Conservation (phyloP, 371 early-diverging fungal species). For the Mortierella sp. region DNA sequence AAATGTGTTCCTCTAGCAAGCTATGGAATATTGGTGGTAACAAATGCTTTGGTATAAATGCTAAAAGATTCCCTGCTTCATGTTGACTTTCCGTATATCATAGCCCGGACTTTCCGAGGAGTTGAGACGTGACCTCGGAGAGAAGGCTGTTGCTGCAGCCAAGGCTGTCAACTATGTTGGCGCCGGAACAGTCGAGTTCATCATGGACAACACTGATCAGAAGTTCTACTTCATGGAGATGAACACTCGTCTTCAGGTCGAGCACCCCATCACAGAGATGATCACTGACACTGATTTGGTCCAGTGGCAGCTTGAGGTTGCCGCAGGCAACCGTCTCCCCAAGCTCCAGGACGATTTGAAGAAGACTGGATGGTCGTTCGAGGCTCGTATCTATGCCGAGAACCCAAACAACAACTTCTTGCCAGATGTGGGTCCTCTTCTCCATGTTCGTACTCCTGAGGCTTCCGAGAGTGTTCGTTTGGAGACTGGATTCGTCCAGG, state of each 20-base stretch:
- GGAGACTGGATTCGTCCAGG: slow-evolving; percentile 94
- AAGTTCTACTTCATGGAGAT: slow-evolving; percentile 98
- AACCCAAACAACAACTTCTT: slow-evolving; percentile 91
- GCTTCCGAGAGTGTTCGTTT: slow-evolving; percentile 74
- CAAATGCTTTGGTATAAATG: slow-evolving; percentile 4
- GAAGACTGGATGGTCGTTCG: slow-evolving; percentile 92
- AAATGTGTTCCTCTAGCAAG: not conserved
- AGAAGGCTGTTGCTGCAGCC: slow-evolving; percentile 93
- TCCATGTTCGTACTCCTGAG: slow-evolving; percentile 77
- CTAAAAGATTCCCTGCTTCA: not conserved
- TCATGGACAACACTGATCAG: slow-evolving; percentile 88
- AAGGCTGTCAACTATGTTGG: slow-evolving; percentile 92
- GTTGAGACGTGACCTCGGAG: slow-evolving; percentile 81
- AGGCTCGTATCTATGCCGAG: slow-evolving; percentile 98
- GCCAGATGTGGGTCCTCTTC: slow-evolving; percentile 93
- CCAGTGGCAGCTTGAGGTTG: slow-evolving; percentile 92
- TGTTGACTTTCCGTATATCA: not conserved
- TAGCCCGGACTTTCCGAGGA: slow-evolving; percentile 79
- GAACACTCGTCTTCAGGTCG: slow-evolving; percentile 96
- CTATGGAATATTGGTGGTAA: not conserved
- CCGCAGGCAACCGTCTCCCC: slow-evolving; percentile 86
- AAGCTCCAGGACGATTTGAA: slow-evolving; percentile 75
- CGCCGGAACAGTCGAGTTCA: slow-evolving; percentile 98
- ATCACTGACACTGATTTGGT: slow-evolving; percentile 94
- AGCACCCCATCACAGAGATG: slow-evolving; percentile 98